Evolutionary conservation across 257 asterid species (phyloP).

Genomic region (Nyctanthes arbortristis): DNA sequence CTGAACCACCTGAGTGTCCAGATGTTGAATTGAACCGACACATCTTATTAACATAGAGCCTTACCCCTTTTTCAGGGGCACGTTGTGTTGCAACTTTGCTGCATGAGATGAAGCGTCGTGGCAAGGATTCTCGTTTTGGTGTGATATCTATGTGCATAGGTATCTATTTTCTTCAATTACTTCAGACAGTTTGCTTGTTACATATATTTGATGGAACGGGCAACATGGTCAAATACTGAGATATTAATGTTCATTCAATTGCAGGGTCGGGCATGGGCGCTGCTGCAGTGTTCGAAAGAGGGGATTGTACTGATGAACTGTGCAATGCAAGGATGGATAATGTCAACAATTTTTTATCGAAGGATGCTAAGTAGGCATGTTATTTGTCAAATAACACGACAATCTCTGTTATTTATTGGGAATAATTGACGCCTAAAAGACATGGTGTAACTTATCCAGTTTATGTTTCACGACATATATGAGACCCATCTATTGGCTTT

Average conservation of each 20-base stretch:
- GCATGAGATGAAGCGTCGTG: slow-evolving; percentile 92
- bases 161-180: slow-evolving; percentile 18
- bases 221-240: no score
- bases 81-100: slow-evolving; percentile 86
- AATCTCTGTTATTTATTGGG: not conserved
- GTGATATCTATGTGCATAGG: slow-evolving; percentile 98
- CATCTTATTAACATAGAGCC: not conserved
- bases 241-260: slow-evolving; percentile 7
- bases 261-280: slow-evolving; percentile 97
- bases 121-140: slow-evolving; percentile 83
- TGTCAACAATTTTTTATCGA: slow-evolving; percentile 35
- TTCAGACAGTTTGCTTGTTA: no score
- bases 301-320: slow-evolving; percentile 66
- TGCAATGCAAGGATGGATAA: slow-evolving; percentile 39
- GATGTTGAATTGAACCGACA: not conserved
- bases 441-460: not conserved
- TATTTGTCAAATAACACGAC: not conserved
- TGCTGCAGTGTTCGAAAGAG: slow-evolving; percentile 92
- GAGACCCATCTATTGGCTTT: no score
- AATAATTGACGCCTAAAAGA: not conserved
- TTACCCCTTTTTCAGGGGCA: slow-evolving; percentile 54
- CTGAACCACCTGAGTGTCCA: not conserved
- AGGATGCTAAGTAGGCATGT: slow-evolving; percentile 32
- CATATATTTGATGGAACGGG: no score
- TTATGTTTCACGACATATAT: no score